These are phyloP conservation scores for Aotearoamyces nothofagi DNA, from an alignment of 2,329 filamentous ascomycete genomes.

Conservation along the genomic window DNA sequence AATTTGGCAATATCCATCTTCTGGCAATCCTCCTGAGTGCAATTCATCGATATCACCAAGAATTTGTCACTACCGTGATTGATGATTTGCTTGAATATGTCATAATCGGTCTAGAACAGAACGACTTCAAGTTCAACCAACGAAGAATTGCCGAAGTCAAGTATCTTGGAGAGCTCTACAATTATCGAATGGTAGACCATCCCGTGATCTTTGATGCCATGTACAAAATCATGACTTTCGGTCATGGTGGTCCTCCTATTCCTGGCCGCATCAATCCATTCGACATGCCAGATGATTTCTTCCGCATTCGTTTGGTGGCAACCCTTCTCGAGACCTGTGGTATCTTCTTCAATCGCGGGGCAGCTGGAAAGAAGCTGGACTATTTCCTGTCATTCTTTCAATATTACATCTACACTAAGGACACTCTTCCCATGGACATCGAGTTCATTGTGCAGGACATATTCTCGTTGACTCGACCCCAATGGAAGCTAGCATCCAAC, in stretches of 20 bases:
- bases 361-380: constrained; percentile 91
- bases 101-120: constrained; percentile 76
- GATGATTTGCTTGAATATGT: constrained; percentile 86
- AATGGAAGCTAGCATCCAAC: constrained; percentile 78
- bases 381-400: constrained; percentile 96
- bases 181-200: constrained; percentile 93
- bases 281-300: constrained; percentile 87
- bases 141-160: constrained; percentile 90
- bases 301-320: constrained; percentile 80
- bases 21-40: constrained; percentile 80
- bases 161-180: constrained; percentile 91
- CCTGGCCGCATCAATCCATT: constrained; percentile 64
- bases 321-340: constrained; percentile 90
- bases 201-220: constrained; percentile 89
- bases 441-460: constrained; percentile 94
- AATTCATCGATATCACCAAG: constrained; percentile 80
- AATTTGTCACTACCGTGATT: constrained; percentile 81
- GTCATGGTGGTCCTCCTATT: constrained; percentile 71
- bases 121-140: constrained; percentile 96
- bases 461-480: constrained; percentile 68
- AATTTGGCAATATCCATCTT: constrained; percentile 91
- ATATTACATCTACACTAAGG: constrained; percentile 90
- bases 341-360: constrained; percentile 87
- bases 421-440: constrained; percentile 85
- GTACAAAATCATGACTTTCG: constrained; percentile 89